These are phyloP conservation scores for Penicillium chermesinum DNA, from an alignment of 495 filamentous ascomycete species.

Conservation along the genomic window DNA sequence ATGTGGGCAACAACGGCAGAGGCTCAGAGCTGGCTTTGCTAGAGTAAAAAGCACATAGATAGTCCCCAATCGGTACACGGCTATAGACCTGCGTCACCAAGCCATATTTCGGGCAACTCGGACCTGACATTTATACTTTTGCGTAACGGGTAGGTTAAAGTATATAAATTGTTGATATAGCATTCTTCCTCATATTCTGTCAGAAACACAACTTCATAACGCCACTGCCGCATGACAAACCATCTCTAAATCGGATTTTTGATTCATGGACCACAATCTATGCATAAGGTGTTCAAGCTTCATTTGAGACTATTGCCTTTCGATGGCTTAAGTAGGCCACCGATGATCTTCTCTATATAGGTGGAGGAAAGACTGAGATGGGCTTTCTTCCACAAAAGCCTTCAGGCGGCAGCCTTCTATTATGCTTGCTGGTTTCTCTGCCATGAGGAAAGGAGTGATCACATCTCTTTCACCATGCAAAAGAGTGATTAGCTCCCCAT, in stretches of 20 bases:
- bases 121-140: too few species aligned
- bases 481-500: conserved; percentile 2
- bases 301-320: background rate
- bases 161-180: background rate
- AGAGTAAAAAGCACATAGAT: background rate
- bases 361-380: conserved; percentile 5
- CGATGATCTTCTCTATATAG: conserved; percentile 5
- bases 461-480: conserved; percentile 11
- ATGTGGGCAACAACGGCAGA: background rate
- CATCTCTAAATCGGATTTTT: too few species aligned
- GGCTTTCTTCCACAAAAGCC: conserved; percentile 1
- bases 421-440: conserved; percentile 3
- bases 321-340: background rate
- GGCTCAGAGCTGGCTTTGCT: background rate
- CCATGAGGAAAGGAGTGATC: conserved; percentile 8
- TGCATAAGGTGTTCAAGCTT: too few species aligned
- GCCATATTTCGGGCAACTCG: too few species aligned
- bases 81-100: background rate
- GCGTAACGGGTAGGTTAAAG: too few species aligned
- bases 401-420: conserved; percentile 1
- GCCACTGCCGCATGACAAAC: too few species aligned
- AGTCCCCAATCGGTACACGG: background rate
- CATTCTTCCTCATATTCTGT: background rate
- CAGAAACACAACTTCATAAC: too few species aligned
- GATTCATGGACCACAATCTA: too few species aligned